Evolutionary conservation across 140 eudicot genomes (phyloP).

Genomic region (Cichorium intybus): DNA sequence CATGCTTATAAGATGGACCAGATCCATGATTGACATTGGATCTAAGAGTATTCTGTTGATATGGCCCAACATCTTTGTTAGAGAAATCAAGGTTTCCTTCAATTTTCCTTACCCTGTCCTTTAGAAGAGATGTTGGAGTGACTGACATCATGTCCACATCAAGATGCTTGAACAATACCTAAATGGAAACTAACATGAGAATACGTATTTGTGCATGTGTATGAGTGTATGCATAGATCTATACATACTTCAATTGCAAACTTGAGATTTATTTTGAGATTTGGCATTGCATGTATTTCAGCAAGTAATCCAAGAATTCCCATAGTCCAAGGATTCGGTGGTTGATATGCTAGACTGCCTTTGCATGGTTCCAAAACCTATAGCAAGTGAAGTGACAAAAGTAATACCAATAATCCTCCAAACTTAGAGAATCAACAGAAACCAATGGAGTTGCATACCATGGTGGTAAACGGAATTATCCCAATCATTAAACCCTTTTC

Average conservation of each 20-base stretch:
- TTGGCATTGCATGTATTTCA: constrained; percentile 67
- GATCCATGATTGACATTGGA: constrained; percentile 31
- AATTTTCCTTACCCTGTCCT: constrained; percentile 41
- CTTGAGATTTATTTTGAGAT: constrained; percentile 54
- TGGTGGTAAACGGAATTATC: constrained; percentile 32
- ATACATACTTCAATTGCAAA: constrained; percentile 57
- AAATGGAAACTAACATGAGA: constrained; percentile 14
- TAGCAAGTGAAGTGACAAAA: constrained; percentile 10
- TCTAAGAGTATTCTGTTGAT: constrained; percentile 26
- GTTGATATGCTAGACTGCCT: constrained; percentile 58
- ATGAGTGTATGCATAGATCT: not conserved
- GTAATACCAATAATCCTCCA: not conserved
- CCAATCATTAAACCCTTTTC: constrained; percentile 63
- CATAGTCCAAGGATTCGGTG: constrained; percentile 82
- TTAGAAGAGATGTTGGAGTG: constrained; percentile 46
- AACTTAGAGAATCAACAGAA: not conserved
- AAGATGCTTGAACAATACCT: constrained; percentile 48
- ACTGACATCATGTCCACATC: constrained; percentile 44
- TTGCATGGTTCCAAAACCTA: constrained; percentile 67
- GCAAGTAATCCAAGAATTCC: constrained; percentile 57
- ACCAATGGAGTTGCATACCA: constrained; percentile 15
- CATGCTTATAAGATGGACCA: constrained; percentile 37
- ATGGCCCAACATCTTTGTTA: constrained; percentile 39
- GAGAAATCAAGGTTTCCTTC: constrained; percentile 76
- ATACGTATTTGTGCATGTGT: not conserved